Evolutionary conservation across 192 early-diverging fungal genomes (phyloP), one percentile per base, ranked within the genome.

Genomic region (Coemansia sp.): DNA sequence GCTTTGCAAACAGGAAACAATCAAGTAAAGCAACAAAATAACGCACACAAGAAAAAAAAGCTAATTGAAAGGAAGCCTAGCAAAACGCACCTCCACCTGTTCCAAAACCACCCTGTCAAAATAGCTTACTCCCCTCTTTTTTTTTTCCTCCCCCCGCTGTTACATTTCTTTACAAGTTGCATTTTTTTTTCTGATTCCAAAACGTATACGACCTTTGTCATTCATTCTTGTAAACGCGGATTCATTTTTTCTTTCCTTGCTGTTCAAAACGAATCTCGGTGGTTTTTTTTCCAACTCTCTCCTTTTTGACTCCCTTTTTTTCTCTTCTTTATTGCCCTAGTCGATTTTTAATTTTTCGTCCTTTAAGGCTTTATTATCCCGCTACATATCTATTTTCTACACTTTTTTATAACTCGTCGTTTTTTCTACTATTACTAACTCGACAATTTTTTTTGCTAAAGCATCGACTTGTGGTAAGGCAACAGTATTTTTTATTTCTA

Each of bases 281-380:
- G n/a, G n/a, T 48, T 48, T 61, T 40, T 40, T 32, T 69, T 50
- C 42, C 25, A 29, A 5, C 18, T 61, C 6, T 16, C 56, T 62
- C 60, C 50, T 48, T 56, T 51, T 18, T 51, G 18, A 49, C 29
- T 49, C 61, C n/a, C 20, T 71, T 48, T 49, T 63, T 42, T 51
- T 51, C 32, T 72, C 11, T 65, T 54, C 30, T 28, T 50, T 49
- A 38, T 69, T 69, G n/a, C 64, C 56, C 67, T 50, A 49, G 56
- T 64, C 33, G 33, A 40, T 25, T 67, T 8, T 25, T 6, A 22
- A 40, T 60, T 20, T 33, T 32, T 60, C 17, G 55, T 22, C 51
- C 48, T 18, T 8, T 63, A 30, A 20, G 52, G 16, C 45, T 49
- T 31, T 65, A n/a, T 32, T 57, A 30, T 49, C 31, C 25, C 11